phyloP scores from a whole-genome alignment of 768 basidiomycete species.

The Nevesoporus exiguus region DNA sequence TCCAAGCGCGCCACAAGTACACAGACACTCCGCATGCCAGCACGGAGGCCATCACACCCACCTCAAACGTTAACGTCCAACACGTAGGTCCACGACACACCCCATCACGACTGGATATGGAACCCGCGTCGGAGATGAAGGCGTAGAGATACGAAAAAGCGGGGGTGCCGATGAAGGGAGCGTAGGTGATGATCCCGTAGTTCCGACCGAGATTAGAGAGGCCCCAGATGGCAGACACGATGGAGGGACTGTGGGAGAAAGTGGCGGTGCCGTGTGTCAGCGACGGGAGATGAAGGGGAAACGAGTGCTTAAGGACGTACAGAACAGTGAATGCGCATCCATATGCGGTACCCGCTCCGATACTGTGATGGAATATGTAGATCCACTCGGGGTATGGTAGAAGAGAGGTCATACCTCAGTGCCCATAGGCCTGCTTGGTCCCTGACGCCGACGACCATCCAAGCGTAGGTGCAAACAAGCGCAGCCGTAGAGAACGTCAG shows the following conservation, averaged over 20 bases:
- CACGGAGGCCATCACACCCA: constrained; percentile 42
- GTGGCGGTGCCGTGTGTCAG: not conserved
- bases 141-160: constrained; percentile 80
- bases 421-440: constrained; percentile 58
- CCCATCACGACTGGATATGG: constrained; percentile 9
- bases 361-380: constrained; percentile 33
- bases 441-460: constrained; percentile 48
- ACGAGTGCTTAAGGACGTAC: constrained; percentile 39
- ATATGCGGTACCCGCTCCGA: constrained; percentile 66
- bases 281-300: not conserved
- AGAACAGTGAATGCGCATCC: constrained; percentile 68
- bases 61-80: constrained; percentile 64
- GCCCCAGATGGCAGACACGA: constrained; percentile 73
- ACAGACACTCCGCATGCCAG: constrained; percentile 44
- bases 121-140: constrained; percentile 50
- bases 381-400: not conserved
- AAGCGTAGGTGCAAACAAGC: constrained; percentile 50
- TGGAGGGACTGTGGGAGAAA: constrained; percentile 45
- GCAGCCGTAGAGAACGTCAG: constrained; percentile 46
- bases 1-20: constrained; percentile 64
- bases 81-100: constrained; percentile 59
- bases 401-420: constrained; percentile 49
- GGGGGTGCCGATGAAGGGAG: constrained; percentile 73
- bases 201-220: constrained; percentile 67
- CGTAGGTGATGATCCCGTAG: constrained; percentile 70